A percentile compares a stretch with the other conserved stretches of the same genome.
Conservation (phyloP, 75 land plant species). For the Cupressus sempervirens region DNA sequence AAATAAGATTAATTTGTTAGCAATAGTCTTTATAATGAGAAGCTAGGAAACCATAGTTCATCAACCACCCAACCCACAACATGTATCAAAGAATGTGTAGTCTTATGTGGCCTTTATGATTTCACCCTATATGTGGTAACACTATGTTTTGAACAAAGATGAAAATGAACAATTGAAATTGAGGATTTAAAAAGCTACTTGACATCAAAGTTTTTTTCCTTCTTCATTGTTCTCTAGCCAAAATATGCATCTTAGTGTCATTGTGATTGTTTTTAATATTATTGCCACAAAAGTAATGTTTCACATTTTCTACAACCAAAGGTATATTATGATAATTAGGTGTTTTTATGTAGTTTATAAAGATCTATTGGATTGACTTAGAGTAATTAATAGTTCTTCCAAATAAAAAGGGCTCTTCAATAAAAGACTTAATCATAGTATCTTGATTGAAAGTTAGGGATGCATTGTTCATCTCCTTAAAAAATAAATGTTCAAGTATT, state of each 20-base stretch:
- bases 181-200: slow-evolving; percentile 64
- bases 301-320: slow-evolving; percentile 72
- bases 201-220: slow-evolving; percentile 22
- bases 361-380: not conserved
- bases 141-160: slow-evolving; percentile 31
- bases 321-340: slow-evolving; percentile 33
- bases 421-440: not conserved
- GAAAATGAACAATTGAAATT: slow-evolving; percentile 72
- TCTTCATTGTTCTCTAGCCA: slow-evolving; percentile 27
- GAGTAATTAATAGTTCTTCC: not conserved
- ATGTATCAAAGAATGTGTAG: not conserved
- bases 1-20: not conserved
- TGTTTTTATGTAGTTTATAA: not conserved
- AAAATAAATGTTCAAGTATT: no score
- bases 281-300: slow-evolving; percentile 50
- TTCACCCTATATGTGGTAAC: not conserved
- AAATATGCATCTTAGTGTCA: slow-evolving; percentile 37
- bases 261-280: slow-evolving; percentile 64
- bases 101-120: not conserved
- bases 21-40: not conserved
- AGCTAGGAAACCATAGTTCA: not conserved
- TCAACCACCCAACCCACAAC: not conserved
- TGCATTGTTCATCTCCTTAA: slow-evolving; percentile 1
- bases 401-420: not conserved
- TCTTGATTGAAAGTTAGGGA: not conserved